phyloP scores from a whole-genome alignment of 2,329 filamentous ascomycete species.

The Massarina eburnea region DNA sequence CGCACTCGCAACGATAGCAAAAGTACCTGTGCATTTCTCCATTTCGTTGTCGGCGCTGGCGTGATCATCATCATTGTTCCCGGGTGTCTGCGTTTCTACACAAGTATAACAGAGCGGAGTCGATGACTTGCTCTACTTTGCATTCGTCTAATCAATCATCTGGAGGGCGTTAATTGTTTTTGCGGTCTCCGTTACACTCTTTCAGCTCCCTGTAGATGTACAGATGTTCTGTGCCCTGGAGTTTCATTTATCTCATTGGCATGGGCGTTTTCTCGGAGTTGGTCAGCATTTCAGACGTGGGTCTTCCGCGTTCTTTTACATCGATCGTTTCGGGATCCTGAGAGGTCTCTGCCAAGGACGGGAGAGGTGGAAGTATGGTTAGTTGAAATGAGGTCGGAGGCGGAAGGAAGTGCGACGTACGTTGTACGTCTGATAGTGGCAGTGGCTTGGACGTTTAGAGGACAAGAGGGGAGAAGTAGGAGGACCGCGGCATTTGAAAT shows the following conservation, averaged over 20 bases:
- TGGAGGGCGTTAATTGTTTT: conserved; percentile 18
- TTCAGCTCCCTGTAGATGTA: conserved; percentile 24
- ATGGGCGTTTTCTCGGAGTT: conserved; percentile 11
- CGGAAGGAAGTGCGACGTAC: neutral
- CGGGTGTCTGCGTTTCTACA: neutral
- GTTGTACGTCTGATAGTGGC: no score
- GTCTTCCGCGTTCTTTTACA: neutral
- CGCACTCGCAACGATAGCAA: conserved; percentile 26
- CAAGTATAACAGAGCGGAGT: neutral
- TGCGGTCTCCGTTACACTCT: conserved; percentile 32
- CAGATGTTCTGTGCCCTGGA: conserved; percentile 11
- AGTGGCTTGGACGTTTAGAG: neutral
- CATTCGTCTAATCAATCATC: conserved; percentile 8
- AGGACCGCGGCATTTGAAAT: conserved; percentile 15
- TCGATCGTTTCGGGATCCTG: no score
- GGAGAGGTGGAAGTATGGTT: no score
- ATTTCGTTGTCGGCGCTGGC: neutral
- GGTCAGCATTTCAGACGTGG: conserved; percentile 8
- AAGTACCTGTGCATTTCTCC: conserved; percentile 2
- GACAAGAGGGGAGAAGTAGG: conserved; percentile 4
- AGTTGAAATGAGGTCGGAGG: no score
- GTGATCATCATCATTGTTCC: neutral
- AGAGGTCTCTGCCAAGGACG: no score
- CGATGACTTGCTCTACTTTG: conserved; percentile 11
- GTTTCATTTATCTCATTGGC: conserved; percentile 5